phyloP scores from a whole-genome alignment of 345 rosid genomes.

The Fremontodendron californicum region DNA sequence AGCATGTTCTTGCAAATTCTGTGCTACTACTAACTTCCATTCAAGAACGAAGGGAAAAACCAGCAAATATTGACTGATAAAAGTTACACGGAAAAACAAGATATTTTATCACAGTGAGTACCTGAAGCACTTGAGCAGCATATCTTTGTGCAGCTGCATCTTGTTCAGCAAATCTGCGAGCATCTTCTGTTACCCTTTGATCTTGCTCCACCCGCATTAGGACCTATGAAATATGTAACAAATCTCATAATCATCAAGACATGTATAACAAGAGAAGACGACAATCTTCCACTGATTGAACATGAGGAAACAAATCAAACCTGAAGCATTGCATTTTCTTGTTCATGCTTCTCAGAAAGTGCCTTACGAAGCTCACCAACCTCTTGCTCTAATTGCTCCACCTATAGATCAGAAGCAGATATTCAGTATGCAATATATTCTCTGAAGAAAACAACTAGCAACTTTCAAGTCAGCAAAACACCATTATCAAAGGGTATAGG shows the following conservation, averaged over 20 bases:
- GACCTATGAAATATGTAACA: conserved; percentile 45
- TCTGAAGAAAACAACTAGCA: neutral
- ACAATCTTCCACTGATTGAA: conserved; percentile 15
- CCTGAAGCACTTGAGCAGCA: conserved; percentile 91
- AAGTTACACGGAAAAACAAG: neutral
- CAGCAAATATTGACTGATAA: neutral
- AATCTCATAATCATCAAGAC: conserved; percentile 6
- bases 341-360: conserved; percentile 94
- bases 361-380: conserved; percentile 62
- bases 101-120: conserved; percentile 9
- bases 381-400: conserved; percentile 86
- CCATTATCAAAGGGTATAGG: neutral
- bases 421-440: conserved; percentile 17
- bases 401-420: conserved; percentile 48
- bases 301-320: conserved; percentile 36
- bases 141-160: conserved; percentile 95
- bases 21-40: neutral
- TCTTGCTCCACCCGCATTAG: conserved; percentile 99
- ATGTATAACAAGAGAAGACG: conserved; percentile 10
- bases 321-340: conserved; percentile 98
- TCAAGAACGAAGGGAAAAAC: neutral
- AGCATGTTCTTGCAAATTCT: neutral
- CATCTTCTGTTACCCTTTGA: conserved; percentile 94
- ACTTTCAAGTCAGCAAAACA: neutral
- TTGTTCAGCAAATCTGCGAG: conserved; percentile 96